Evolutionary conservation across 768 basidiomycete species (phyloP), one percentile per base, ranked within the genome.

Genomic region (Suillus cothurnatus): DNA sequence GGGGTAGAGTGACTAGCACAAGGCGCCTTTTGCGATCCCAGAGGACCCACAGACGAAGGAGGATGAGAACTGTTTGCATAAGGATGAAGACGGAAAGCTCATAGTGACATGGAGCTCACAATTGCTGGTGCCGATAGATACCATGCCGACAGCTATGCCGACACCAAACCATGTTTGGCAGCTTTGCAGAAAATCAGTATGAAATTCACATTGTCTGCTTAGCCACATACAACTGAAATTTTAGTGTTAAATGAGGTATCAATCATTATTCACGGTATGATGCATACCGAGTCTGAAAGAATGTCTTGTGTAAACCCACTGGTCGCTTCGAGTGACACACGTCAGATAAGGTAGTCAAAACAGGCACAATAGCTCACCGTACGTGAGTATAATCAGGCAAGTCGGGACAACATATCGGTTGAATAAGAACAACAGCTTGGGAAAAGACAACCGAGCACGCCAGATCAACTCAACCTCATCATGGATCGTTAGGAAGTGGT

Each of bases 1-100:
- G 67, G 17, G 47, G 23, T 4, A 81, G 61, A 1, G 78, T 80
- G 50, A 45, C 62, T 23, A 74, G 26, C 55, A 81, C 70, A 31
- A 81, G 53, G 6, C 65, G 64, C n/a, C 68, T 71, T 1, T 38
- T 43, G 14, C 74, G 71, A 45, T 72, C 74, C 71, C 80, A 81
- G 6, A 80, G 67, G 28, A 77, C 68, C 81, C 81, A 82, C 9
- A 81, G 34, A 2, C 78, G 76, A n/a, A 81, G 69, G 41, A 82
- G 67, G 14, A 82, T 70, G 26, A 81, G 72, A 64, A 81, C 81
- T 81, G 38, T 58, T 26, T 57, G 3, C 15, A 47, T n/a, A 12
- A 21, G 66, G 47, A 68, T 17, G 12, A 32, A 49, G 43, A 61
- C 32, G 17, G 23, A 26, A 23, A 26, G 17, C 9, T 38, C 53